Percentiles rank a stretch among this genome's conserved stretches.
These are phyloP conservation scores for Penium margaritaceum DNA, from an alignment of 139 green algal species.

Conservation along the genomic window DNA sequence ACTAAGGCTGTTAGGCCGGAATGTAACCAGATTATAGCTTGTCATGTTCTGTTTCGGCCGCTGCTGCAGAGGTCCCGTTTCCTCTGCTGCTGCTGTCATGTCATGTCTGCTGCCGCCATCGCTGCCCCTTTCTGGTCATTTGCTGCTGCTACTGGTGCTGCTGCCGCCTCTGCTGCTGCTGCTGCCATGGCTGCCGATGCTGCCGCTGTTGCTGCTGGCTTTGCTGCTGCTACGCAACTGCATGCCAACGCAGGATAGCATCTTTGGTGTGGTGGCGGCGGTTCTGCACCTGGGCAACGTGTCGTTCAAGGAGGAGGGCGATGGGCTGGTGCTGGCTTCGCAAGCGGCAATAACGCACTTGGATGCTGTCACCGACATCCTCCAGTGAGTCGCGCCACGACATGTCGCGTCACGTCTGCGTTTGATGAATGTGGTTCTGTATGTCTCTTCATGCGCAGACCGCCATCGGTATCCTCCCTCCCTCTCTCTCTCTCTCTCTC, in stretches of 20 bases:
- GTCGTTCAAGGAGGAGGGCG: slow-evolving; percentile 18
- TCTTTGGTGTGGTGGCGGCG: slow-evolving; percentile 77
- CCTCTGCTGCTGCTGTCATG: neutral
- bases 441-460: neutral
- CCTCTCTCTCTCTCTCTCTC: neutral
- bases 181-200: neutral
- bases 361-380: neutral
- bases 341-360: neutral
- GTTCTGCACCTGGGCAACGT: slow-evolving; percentile 83
- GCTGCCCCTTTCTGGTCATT: neutral
- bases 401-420: no score
- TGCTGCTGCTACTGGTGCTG: neutral
- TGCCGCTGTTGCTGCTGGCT: neutral
- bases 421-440: neutral
- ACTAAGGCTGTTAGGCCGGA: no score
- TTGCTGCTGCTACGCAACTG: neutral
- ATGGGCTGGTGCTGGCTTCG: neutral
- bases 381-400: slow-evolving; percentile 2
- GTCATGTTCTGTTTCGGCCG: no score
- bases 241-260: slow-evolving; percentile 53
- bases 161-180: neutral
- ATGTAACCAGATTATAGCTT: no score
- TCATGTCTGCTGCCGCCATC: neutral
- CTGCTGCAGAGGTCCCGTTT: neutral
- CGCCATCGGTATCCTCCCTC: neutral